These are phyloP conservation scores for Boletus subparvulus DNA, from an alignment of 768 basidiomycete genomes.

Conservation along the genomic window DNA sequence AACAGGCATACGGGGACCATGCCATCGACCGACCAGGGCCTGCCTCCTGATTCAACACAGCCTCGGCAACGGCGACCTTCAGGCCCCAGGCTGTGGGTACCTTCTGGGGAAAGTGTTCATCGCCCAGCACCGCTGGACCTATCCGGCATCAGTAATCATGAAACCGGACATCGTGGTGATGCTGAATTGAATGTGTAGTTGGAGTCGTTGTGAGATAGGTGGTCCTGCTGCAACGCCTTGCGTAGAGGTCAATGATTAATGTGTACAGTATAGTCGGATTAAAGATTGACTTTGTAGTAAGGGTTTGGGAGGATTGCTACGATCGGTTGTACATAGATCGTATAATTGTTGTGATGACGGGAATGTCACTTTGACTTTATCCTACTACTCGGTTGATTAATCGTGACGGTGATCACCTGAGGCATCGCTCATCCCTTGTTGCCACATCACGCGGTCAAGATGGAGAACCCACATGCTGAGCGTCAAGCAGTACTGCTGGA, in stretches of 20 bases:
- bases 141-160: constrained; percentile 13
- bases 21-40: constrained; percentile 7
- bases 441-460: constrained; percentile 31
- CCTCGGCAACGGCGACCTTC: constrained; percentile 34
- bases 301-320: constrained; percentile 20
- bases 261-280: not conserved
- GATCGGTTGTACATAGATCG: not conserved
- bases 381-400: not conserved
- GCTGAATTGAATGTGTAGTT: not conserved
- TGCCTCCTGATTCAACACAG: constrained; percentile 5
- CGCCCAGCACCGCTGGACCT: constrained; percentile 22
- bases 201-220: not conserved
- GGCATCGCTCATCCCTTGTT: not conserved
- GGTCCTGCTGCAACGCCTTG: constrained; percentile 21
- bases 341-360: not conserved
- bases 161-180: not conserved
- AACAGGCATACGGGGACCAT: not conserved
- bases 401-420: not conserved
- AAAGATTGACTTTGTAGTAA: not conserved
- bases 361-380: not conserved
- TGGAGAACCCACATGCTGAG: constrained; percentile 97
- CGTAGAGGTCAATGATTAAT: not conserved
- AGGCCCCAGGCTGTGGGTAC: constrained; percentile 27
- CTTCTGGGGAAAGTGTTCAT: constrained; percentile 22
- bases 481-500: constrained; percentile 88